Evolutionary conservation across 768 basidiomycete genomes (phyloP).

Genomic region (Boletus rufocinnamomeus): DNA sequence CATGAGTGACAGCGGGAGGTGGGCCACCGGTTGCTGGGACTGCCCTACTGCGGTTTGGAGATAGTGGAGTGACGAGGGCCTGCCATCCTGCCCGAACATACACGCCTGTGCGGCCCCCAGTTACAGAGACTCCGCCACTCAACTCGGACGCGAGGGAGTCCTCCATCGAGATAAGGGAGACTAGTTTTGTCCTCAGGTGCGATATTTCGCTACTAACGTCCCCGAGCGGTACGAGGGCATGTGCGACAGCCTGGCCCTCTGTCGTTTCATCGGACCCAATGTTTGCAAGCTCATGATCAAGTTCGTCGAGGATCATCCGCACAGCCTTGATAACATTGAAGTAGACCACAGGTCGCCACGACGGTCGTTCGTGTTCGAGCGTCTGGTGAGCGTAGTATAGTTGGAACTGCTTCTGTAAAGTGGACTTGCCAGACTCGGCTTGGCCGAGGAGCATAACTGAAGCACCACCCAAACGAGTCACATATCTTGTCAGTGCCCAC

Average conservation of each 20-base stretch:
- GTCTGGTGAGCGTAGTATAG: slow-evolving; percentile 72
- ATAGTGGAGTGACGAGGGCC: slow-evolving; percentile 47
- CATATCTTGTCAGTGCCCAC: background rate
- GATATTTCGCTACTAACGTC: slow-evolving; percentile 48
- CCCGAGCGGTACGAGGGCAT: slow-evolving; percentile 35
- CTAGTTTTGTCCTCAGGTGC: slow-evolving; percentile 53
- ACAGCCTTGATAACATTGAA: slow-evolving; percentile 83
- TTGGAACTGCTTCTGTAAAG: slow-evolving; percentile 84
- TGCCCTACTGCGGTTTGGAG: slow-evolving; percentile 44
- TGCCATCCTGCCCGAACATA: slow-evolving; percentile 78
- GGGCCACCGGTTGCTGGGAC: slow-evolving; percentile 37
- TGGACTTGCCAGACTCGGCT: slow-evolving; percentile 82
- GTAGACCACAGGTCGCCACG: slow-evolving; percentile 80
- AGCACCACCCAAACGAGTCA: slow-evolving; percentile 8
- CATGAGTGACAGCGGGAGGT: slow-evolving; percentile 38
- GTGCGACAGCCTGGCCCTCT: slow-evolving; percentile 35
- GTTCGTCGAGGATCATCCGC: slow-evolving; percentile 70
- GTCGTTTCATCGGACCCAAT: slow-evolving; percentile 29
- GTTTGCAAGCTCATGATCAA: slow-evolving; percentile 57
- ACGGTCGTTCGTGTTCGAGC: slow-evolving; percentile 68
- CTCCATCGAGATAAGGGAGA: slow-evolving; percentile 67
- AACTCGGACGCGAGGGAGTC: slow-evolving; percentile 68
- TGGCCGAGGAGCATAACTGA: slow-evolving; percentile 77
- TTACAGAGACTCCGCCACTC: slow-evolving; percentile 60
- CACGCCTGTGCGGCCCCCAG: slow-evolving; percentile 61